Evolutionary conservation across 2,329 filamentous ascomycete species (phyloP).

Genomic region (Exutisphaerella laricina): DNA sequence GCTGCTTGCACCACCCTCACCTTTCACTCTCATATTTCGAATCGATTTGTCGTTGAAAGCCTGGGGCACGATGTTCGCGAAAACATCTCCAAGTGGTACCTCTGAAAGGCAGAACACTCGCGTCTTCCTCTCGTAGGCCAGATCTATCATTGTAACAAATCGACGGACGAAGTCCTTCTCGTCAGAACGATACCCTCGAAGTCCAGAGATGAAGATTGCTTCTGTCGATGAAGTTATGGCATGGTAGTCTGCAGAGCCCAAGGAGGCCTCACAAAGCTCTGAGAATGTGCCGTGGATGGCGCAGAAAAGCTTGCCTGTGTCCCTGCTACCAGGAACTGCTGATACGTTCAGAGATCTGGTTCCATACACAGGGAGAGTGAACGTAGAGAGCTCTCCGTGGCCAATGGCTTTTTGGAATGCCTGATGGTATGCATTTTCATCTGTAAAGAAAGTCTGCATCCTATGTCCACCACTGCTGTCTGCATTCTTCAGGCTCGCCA

Average conservation of each 20-base stretch:
- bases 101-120: constrained; percentile 49
- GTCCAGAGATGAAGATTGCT: constrained; percentile 20
- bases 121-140: constrained; percentile 69
- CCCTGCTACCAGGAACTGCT: constrained; percentile 3
- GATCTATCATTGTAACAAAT: constrained; percentile 72
- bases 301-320: constrained; percentile 1
- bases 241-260: constrained; percentile 74
- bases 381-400: constrained; percentile 2
- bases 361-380: constrained; percentile 22
- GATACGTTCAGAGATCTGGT: constrained; percentile 17
- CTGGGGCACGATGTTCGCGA: constrained; percentile 22
- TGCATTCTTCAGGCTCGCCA: constrained; percentile 9
- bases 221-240: constrained; percentile 46
- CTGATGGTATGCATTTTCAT: constrained; percentile 8
- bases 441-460: constrained; percentile 22
- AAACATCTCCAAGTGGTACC: constrained; percentile 23
- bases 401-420: constrained; percentile 7
- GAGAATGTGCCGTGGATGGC: constrained; percentile 53
- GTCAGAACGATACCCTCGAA: constrained; percentile 14
- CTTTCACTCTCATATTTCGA: constrained; percentile 22
- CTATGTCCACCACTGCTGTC: constrained; percentile 42
- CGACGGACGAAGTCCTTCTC: constrained; percentile 56
- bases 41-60: constrained; percentile 10
- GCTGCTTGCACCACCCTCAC: constrained; percentile 24
- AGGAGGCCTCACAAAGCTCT: constrained; percentile 56